Conservation (phyloP, 495 filamentous ascomycete species). For the Wilcoxina mikolae region DNA sequence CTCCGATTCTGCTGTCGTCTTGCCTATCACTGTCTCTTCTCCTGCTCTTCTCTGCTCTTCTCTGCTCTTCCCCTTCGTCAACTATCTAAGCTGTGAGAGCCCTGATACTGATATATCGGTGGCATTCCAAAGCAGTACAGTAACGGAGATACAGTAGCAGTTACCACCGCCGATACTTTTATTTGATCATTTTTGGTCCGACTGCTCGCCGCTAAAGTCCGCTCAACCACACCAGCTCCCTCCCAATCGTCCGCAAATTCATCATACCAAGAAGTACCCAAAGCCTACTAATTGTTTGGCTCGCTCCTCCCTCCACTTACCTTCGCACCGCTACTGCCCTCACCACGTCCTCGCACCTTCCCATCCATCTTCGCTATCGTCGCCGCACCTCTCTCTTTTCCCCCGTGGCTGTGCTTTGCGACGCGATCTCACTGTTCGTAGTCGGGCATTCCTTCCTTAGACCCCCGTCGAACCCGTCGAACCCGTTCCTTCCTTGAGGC, state of each 20-base stretch:
- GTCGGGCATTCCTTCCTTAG: slow-evolving; percentile 4
- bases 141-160: too few relatives aligned
- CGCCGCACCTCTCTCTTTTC: neutral
- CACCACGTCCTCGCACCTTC: neutral
- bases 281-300: neutral
- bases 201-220: too few relatives aligned
- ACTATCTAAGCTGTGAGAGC: too few relatives aligned
- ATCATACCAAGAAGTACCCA: neutral
- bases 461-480: neutral
- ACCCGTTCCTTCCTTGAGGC: neutral
- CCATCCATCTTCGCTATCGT: neutral
- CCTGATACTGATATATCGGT: too few relatives aligned
- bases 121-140: too few relatives aligned
- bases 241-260: neutral
- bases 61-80: too few relatives aligned
- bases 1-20: too few relatives aligned
- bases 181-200: too few relatives aligned
- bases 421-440: neutral
- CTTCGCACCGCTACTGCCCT: neutral
- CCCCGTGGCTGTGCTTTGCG: neutral
- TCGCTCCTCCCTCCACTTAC: neutral
- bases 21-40: too few relatives aligned
- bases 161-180: too few relatives aligned
- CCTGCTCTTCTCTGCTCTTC: too few relatives aligned
- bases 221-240: neutral